Percentiles rank a stretch among this genome's conserved stretches.
Conservation (phyloP, 2,329 filamentous ascomycete species). For the Aureobasidium sp. region DNA sequence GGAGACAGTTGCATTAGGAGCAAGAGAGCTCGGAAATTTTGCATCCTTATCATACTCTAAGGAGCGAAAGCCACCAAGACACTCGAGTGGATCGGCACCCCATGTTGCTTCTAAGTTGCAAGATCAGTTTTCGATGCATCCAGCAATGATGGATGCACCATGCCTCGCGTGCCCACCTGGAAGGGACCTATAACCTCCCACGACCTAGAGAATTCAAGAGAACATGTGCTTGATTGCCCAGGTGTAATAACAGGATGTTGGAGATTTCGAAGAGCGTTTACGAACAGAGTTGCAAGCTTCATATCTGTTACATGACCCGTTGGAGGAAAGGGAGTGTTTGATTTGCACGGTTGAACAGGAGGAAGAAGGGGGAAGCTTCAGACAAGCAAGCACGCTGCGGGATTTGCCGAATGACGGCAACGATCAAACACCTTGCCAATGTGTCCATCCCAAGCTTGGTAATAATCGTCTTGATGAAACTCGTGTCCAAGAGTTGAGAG, state of each 20-base stretch:
- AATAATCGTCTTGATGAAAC: background rate
- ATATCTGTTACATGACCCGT: background rate
- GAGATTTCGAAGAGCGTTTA: background rate
- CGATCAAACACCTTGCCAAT: background rate
- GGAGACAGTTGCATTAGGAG: conserved; percentile 41
- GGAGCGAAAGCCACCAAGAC: conserved; percentile 44
- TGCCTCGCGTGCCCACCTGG: conserved; percentile 52
- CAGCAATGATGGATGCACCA: conserved; percentile 18
- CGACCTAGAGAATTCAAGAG: conserved; percentile 28
- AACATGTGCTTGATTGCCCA: background rate
- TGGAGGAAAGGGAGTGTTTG: background rate
- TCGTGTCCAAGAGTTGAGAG: background rate
- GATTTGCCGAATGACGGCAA: conserved; percentile 7
- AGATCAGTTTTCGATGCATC: conserved; percentile 13
- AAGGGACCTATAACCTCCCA: conserved; percentile 53
- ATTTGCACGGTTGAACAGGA: background rate
- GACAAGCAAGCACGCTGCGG: background rate
- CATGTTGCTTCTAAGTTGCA: conserved; percentile 46
- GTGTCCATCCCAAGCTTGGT: background rate
- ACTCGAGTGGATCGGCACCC: conserved; percentile 52
- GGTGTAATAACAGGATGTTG: background rate
- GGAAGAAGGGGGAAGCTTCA: background rate
- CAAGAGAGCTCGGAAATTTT: conserved; percentile 45
- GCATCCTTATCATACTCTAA: conserved; percentile 37
- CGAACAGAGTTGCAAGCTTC: background rate